These are phyloP conservation scores for Conticribra guillardii DNA, from an alignment of 108 stramenopile species.

Conservation along the genomic window DNA sequence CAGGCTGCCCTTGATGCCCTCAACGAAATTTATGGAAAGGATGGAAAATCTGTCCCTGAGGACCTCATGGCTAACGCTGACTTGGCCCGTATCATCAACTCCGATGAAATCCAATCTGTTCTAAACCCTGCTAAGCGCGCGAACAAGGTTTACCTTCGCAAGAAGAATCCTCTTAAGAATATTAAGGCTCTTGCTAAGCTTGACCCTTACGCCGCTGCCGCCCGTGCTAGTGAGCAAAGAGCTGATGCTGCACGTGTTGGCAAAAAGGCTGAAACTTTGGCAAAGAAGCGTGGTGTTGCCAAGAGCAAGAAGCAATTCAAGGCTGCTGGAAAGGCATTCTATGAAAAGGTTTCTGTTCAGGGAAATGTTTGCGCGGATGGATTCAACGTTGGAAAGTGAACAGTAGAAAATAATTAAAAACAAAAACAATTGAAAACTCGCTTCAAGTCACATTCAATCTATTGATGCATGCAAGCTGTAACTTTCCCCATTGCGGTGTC, in stretches of 20 bases:
- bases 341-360: constrained; percentile 73
- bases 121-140: constrained; percentile 88
- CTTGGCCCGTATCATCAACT: constrained; percentile 98
- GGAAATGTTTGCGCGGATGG: constrained; percentile 89
- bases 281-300: constrained; percentile 63
- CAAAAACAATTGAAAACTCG: too few relatives aligned
- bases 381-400: constrained; percentile 68
- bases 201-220: constrained; percentile 94
- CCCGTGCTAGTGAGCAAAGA: constrained; percentile 71
- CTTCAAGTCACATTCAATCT: too few relatives aligned
- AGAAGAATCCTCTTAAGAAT: constrained; percentile 95
- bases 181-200: constrained; percentile 88
- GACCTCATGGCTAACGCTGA: constrained; percentile 97
- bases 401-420: too few relatives aligned
- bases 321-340: constrained; percentile 81
- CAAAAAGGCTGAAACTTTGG: constrained; percentile 65
- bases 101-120: constrained; percentile 96
- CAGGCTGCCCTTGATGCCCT: constrained; percentile 95
- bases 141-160: constrained; percentile 71
- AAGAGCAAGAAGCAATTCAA: constrained; percentile 76
- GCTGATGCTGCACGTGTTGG: constrained; percentile 68
- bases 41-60: constrained; percentile 88
- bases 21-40: constrained; percentile 92
- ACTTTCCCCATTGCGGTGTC: too few relatives aligned
- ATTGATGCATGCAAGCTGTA: too few relatives aligned